phyloP scores from a whole-genome alignment of 2,329 filamentous ascomycete species.

The Fusarium liriodendri region DNA sequence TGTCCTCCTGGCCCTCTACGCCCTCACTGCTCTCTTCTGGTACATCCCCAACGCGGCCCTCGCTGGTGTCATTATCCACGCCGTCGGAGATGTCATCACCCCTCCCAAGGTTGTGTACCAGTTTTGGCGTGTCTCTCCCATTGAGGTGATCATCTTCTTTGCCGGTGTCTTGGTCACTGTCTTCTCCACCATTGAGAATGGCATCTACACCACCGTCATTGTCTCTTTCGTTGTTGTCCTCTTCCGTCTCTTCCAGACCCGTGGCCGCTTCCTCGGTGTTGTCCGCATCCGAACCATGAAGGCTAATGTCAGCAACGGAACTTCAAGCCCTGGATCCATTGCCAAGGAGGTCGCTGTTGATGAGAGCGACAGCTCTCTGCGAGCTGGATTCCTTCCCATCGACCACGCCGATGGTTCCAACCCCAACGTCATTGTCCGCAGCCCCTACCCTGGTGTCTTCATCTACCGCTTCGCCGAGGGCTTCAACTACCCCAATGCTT shows the following conservation, averaged over 20 bases:
- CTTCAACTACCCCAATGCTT: conserved; percentile 68
- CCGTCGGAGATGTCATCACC: conserved; percentile 86
- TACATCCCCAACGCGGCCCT: conserved; percentile 85
- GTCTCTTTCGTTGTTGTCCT: conserved; percentile 78
- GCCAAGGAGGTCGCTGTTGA: conserved; percentile 49
- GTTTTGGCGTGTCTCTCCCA: conserved; percentile 86
- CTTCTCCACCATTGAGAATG: conserved; percentile 84
- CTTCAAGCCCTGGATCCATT: conserved; percentile 39
- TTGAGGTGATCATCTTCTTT: conserved; percentile 88
- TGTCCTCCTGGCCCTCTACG: conserved; percentile 87
- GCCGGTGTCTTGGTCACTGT: conserved; percentile 85
- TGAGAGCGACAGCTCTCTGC: conserved; percentile 58
- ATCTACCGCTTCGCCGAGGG: conserved; percentile 67
- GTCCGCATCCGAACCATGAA: conserved; percentile 87
- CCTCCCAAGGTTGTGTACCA: conserved; percentile 86
- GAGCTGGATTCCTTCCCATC: conserved; percentile 59
- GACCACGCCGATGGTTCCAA: conserved; percentile 64
- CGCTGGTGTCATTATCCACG: conserved; percentile 89
- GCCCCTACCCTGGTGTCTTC: conserved; percentile 64
- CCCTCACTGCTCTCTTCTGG: conserved; percentile 84
- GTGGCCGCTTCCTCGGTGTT: conserved; percentile 81
- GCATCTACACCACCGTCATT: conserved; percentile 84
- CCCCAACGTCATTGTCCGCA: conserved; percentile 56
- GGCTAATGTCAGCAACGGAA: conserved; percentile 75
- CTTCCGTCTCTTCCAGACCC: conserved; percentile 82